These are phyloP conservation scores for Nicotiana paniculata DNA, from an alignment of 257 asterid species.

Conservation along the genomic window DNA sequence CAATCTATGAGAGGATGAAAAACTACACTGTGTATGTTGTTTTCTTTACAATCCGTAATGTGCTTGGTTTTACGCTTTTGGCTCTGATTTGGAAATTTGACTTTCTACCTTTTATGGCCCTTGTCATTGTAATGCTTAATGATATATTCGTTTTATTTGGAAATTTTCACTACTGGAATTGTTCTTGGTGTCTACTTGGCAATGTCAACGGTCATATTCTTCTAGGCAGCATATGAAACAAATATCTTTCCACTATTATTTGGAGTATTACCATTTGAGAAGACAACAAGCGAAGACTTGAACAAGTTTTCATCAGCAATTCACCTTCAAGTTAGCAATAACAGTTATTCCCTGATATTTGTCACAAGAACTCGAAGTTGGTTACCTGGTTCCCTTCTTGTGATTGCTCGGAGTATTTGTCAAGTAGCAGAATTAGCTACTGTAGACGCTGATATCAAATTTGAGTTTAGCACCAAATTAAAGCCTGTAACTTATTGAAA, in stretches of 20 bases:
- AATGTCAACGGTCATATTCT: constrained; percentile 88
- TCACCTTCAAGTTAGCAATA: constrained; percentile 90
- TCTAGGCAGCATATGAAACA: constrained; percentile 85
- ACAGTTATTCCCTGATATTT: constrained; percentile 83
- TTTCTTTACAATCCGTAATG: constrained; percentile 89
- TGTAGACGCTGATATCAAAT: too few species aligned
- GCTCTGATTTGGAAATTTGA: constrained; percentile 93
- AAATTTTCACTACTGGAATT: constrained; percentile 80
- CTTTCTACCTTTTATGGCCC: constrained; percentile 96
- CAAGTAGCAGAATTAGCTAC: too few species aligned
- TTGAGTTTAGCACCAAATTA: too few species aligned
- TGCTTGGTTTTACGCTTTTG: constrained; percentile 91
- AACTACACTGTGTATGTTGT: constrained; percentile 74
- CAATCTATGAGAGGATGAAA: constrained; percentile 92
- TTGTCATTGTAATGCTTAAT: constrained; percentile 83
- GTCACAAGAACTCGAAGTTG: constrained; percentile 86
- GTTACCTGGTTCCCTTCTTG: constrained; percentile 33
- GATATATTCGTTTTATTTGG: constrained; percentile 77
- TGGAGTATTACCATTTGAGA: constrained; percentile 87
- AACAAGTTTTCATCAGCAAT: constrained; percentile 92
- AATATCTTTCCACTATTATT: constrained; percentile 62
- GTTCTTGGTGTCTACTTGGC: constrained; percentile 85
- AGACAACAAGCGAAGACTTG: constrained; percentile 77
- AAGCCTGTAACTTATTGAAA: too few species aligned
- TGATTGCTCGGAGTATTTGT: too few species aligned